Percentiles rank a stretch among this genome's conserved stretches.
These are phyloP conservation scores for Anthostomella pinea DNA, from an alignment of 2,329 filamentous ascomycete species.

Conservation along the genomic window DNA sequence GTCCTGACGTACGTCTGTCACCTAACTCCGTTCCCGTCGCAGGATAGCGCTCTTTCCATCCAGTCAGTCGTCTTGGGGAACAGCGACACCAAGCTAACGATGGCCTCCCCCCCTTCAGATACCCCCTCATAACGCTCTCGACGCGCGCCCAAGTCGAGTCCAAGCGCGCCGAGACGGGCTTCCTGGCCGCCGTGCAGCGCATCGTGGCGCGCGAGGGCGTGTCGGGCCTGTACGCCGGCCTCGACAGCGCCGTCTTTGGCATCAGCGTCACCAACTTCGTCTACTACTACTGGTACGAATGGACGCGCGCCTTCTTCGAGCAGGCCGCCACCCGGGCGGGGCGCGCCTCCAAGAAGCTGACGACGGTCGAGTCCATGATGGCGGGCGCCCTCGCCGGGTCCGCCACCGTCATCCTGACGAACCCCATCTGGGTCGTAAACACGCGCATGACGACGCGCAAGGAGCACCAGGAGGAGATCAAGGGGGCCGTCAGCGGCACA, in stretches of 20 bases:
- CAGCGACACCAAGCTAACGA: no score
- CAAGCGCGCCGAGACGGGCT: slow-evolving; percentile 82
- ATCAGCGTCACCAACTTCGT: slow-evolving; percentile 99
- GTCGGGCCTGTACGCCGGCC: slow-evolving; percentile 82
- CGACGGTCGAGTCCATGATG: slow-evolving; percentile 89
- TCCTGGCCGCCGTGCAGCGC: slow-evolving; percentile 75
- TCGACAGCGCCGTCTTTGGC: slow-evolving; percentile 92
- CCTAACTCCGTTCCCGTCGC: not conserved
- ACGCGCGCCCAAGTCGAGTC: slow-evolving; percentile 98
- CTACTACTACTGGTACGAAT: slow-evolving; percentile 99
- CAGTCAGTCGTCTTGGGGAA: no score
- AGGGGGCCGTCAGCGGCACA: slow-evolving; percentile 36
- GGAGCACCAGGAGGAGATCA: slow-evolving; percentile 40
- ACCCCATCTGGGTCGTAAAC: slow-evolving; percentile 99
- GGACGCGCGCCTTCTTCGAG: slow-evolving; percentile 85
- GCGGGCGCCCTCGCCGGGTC: slow-evolving; percentile 91
- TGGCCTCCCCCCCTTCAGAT: slow-evolving; percentile 50
- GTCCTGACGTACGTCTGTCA: slow-evolving; percentile 68
- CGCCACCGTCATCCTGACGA: slow-evolving; percentile 92
- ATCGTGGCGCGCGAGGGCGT: slow-evolving; percentile 93
- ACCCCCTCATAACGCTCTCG: slow-evolving; percentile 94
- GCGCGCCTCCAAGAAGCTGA: slow-evolving; percentile 75
- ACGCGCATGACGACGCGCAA: slow-evolving; percentile 94
- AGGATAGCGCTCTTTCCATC: no score
- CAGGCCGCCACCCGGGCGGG: slow-evolving; percentile 70